Conservation (phyloP, 2,329 filamentous ascomycete genomes). For the Colletotrichum nymphaeae region DNA sequence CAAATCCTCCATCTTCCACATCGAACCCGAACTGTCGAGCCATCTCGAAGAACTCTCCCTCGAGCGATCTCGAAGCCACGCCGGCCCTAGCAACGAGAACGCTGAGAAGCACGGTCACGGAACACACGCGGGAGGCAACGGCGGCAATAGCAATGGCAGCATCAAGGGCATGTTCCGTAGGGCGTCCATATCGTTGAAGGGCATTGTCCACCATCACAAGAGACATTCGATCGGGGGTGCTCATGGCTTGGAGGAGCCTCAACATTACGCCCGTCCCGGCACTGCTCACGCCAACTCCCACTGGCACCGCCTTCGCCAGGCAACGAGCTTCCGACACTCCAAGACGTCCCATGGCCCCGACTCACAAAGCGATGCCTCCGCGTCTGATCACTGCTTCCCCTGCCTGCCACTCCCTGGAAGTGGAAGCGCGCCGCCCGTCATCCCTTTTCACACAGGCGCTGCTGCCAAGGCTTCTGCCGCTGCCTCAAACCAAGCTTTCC, state of each 20-base stretch:
- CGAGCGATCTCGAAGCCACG: slow-evolving; percentile 23
- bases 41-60: slow-evolving; percentile 49
- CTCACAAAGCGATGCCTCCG: slow-evolving; percentile 43
- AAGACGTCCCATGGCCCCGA: slow-evolving; percentile 58
- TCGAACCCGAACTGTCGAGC: slow-evolving; percentile 47
- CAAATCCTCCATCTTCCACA: slow-evolving; percentile 53
- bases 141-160: slow-evolving; percentile 44
- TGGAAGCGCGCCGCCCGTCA: slow-evolving; percentile 67
- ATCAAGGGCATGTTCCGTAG: slow-evolving; percentile 65
- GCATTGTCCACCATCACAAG: slow-evolving; percentile 55
- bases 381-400: slow-evolving; percentile 38
- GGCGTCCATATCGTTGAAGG: slow-evolving; percentile 66
- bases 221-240: slow-evolving; percentile 55
- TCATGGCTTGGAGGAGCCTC: slow-evolving; percentile 42
- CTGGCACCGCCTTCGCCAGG: slow-evolving; percentile 64
- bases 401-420: slow-evolving; percentile 58
- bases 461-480: slow-evolving; percentile 71
- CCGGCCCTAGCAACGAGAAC: slow-evolving; percentile 43
- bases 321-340: slow-evolving; percentile 61
- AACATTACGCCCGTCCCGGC: slow-evolving; percentile 41
- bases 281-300: slow-evolving; percentile 62
- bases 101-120: slow-evolving; percentile 45
- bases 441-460: slow-evolving; percentile 69
- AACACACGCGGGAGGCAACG: slow-evolving; percentile 40
- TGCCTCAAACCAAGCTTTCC: slow-evolving; percentile 61